Base-by-base conservation (phyloP, 2,329 filamentous ascomycete species). In the Fusarium piperis region DNA sequence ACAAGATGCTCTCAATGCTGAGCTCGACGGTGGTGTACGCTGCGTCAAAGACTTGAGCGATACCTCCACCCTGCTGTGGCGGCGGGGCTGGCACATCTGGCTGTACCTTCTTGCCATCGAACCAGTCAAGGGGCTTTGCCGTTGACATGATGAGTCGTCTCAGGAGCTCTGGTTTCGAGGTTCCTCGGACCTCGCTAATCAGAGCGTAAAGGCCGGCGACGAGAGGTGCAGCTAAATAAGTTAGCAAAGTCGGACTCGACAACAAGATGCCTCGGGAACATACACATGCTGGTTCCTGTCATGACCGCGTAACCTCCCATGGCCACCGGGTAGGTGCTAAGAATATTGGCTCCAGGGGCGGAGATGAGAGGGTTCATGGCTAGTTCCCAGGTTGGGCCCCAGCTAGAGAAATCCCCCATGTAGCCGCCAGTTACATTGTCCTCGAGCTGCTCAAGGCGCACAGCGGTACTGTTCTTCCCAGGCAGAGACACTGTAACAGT, bases 211-310 rank as follows among this genome's bases (percentile, higher is more conserved):
- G 33, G 1, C 23, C 55, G 7, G 55, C 55, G 28, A 44, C 38
- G 4, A 58, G 38, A 20, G 55, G 55, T 9, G 55, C 36, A 30
- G 53, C 53, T 57, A 6, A 1, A 28, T 7, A 10, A 8, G 15
- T 35, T 23, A 52, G 44, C 6, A 30, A 13, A 15, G 7, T 48
- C 44, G 15, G 13, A 28, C 18, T 44, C 3, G 23, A 23, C 20
- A 16, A 44, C 20, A 23, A 11, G 18, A 10, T 4, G 9, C n/a
- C 6, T 44, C 39, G 18, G 2, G n/a, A 12, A 28, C 52, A 8
- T 56, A 56, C 52, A 57, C 59, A 62, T 62, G 51, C 36, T 44
- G 4, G 59, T 62, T n/a, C 59, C 59, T 0, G 59, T 32, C 51
- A 44, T 36, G 12, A 62, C 59, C 9, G 15, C 20, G 6, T 62